Conservation (phyloP, 495 filamentous ascomycete species). For the Xylaria palmicola region DNA sequence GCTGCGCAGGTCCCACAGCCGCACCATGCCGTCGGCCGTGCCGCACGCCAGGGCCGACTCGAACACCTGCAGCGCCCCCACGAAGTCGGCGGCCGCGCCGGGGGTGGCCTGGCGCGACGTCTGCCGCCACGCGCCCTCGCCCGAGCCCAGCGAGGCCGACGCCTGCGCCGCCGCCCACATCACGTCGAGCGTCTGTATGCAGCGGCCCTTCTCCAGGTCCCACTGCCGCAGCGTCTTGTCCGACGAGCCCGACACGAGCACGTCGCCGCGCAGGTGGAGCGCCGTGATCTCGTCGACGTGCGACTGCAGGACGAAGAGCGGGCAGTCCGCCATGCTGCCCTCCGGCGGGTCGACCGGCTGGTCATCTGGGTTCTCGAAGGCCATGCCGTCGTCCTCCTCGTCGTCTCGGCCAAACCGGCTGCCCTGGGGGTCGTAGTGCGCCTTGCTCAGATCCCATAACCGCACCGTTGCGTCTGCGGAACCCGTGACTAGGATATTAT, state of each 20-base stretch:
- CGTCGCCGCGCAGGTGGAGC: slow-evolving; percentile 82
- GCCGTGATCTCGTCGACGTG: slow-evolving; percentile 96
- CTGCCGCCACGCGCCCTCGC: slow-evolving; percentile 56
- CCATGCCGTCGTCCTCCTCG: slow-evolving; percentile 61
- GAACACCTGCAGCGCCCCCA: slow-evolving; percentile 93
- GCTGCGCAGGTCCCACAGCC: slow-evolving; percentile 94
- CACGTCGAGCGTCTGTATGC: slow-evolving; percentile 97
- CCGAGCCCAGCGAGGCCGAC: slow-evolving; percentile 59
- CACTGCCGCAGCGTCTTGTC: slow-evolving; percentile 98
- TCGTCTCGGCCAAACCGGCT: slow-evolving; percentile 65
- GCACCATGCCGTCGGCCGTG: slow-evolving; percentile 96
- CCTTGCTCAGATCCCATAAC: slow-evolving; percentile 81
- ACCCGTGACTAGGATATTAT: slow-evolving; percentile 92
- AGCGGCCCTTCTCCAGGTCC: slow-evolving; percentile 93
- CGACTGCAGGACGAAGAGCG: slow-evolving; percentile 79
- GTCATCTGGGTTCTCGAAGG: slow-evolving; percentile 58
- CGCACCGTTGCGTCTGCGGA: slow-evolving; percentile 94
- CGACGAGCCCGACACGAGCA: slow-evolving; percentile 89
- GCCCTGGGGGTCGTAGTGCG: slow-evolving; percentile 58
- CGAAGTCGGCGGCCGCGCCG: slow-evolving; percentile 80
- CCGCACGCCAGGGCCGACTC: slow-evolving; percentile 97
- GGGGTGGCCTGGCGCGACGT: slow-evolving; percentile 57
- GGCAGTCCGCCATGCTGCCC: slow-evolving; percentile 81
- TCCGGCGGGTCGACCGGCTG: slow-evolving; percentile 60
- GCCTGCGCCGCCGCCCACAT: slow-evolving; percentile 97